Conservation (phyloP, 805 yeast species). For the Zygoascus flipseniorum region DNA sequence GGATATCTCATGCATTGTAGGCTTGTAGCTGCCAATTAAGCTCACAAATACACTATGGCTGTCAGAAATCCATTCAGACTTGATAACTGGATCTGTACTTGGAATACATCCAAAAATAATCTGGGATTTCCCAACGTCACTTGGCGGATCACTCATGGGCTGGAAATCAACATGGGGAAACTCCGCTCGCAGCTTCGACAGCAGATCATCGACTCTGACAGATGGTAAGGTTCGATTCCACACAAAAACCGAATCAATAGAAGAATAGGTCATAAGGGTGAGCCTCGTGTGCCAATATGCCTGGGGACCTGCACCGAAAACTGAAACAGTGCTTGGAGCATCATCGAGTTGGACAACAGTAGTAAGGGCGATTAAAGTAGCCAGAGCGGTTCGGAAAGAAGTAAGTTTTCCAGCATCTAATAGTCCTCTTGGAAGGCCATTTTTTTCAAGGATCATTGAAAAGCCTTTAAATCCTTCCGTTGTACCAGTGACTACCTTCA, state of each 20-base stretch:
- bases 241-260: background rate
- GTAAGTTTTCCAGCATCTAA: slow-evolving; percentile 4
- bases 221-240: slow-evolving; percentile 2
- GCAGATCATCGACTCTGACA: background rate
- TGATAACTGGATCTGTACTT: slow-evolving; percentile 6
- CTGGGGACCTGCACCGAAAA: slow-evolving; percentile 6
- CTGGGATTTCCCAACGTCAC: background rate
- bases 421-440: slow-evolving; percentile 1
- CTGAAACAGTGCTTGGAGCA: background rate
- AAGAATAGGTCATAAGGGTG: background rate
- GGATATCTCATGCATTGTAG: slow-evolving; percentile 7
- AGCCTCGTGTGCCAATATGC: slow-evolving; percentile 8
- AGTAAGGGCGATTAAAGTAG: background rate
- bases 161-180: background rate
- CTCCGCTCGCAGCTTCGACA: background rate
- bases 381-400: slow-evolving; percentile 10
- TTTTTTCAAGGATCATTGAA: background rate
- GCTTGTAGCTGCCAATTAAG: slow-evolving; percentile 9
- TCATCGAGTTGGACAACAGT: background rate
- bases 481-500: slow-evolving; percentile 1
- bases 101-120: slow-evolving; percentile 6
- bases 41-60: background rate
- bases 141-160: background rate
- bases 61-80: background rate
- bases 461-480: background rate